Percentiles rank a stretch among this genome's conserved stretches.
phyloP scores from a whole-genome alignment of 208 protist genomes.

The Wallacemonas sp. region DNA sequence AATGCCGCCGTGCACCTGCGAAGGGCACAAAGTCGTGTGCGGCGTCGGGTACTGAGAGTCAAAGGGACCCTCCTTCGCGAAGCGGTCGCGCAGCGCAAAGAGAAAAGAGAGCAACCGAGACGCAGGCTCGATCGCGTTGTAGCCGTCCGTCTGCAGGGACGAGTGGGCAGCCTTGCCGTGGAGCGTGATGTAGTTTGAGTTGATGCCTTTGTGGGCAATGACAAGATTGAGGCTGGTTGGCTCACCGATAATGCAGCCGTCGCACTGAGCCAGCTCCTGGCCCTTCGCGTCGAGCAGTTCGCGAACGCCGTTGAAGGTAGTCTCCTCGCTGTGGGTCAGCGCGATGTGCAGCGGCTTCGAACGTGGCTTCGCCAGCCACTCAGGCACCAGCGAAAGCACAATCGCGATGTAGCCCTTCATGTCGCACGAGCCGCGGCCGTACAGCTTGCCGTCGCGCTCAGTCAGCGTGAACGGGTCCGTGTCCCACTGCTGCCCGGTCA shows the following conservation, averaged over 20 bases:
- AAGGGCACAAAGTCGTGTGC: conserved; percentile 38
- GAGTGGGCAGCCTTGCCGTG: conserved; percentile 53
- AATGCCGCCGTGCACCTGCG: conserved; percentile 34
- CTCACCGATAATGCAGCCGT: conserved; percentile 62
- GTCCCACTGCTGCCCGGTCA: conserved; percentile 37
- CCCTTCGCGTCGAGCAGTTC: conserved; percentile 25
- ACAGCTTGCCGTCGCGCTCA: conserved; percentile 31
- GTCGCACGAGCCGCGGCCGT: conserved; percentile 36
- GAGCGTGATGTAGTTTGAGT: conserved; percentile 21
- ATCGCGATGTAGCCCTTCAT: conserved; percentile 41
- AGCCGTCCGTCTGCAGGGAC: conserved; percentile 41
- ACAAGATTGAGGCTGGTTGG: conserved; percentile 50
- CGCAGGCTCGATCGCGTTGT: conserved; percentile 35
- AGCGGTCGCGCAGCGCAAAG: conserved; percentile 34
- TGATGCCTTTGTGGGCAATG: conserved; percentile 52
- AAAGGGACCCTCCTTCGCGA: conserved; percentile 38
- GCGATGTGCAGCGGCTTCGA: conserved; percentile 35
- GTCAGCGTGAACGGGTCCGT: conserved; percentile 28
- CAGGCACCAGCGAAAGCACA: conserved; percentile 26
- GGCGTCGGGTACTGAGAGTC: conserved; percentile 28
- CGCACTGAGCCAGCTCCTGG: conserved; percentile 27
- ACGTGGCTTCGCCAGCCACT: conserved; percentile 27
- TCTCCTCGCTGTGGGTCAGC: conserved; percentile 36
- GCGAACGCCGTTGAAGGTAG: conserved; percentile 27
- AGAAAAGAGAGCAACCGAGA: conserved; percentile 29